Evolutionary conservation across 2,329 filamentous ascomycete genomes (phyloP).

Genomic region (Colletotrichum sp.): DNA sequence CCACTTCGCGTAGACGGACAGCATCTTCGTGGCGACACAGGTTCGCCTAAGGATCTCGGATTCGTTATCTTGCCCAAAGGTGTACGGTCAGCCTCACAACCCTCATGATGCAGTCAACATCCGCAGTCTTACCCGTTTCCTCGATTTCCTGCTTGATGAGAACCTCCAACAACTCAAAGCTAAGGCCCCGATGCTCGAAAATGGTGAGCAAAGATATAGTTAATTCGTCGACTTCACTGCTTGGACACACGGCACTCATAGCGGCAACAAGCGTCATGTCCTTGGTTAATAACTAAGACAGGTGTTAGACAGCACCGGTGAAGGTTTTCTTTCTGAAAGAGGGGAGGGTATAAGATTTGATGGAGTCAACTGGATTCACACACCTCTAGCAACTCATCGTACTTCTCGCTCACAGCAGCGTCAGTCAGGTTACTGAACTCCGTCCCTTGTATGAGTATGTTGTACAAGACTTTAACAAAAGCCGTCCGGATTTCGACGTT

Average conservation of each 20-base stretch:
- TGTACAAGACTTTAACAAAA: constrained; percentile 73
- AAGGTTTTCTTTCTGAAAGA: background rate
- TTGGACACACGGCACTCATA: constrained; percentile 70
- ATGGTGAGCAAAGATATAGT: constrained; percentile 71
- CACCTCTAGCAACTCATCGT: constrained; percentile 68
- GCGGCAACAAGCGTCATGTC: constrained; percentile 68
- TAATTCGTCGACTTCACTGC: constrained; percentile 71
- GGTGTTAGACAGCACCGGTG: background rate
- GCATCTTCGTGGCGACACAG: constrained; percentile 75
- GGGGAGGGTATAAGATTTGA: background rate
- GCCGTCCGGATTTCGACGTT: constrained; percentile 73
- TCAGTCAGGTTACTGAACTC: constrained; percentile 74
- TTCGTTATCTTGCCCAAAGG: constrained; percentile 60
- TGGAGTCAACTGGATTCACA: background rate
- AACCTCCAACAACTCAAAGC: constrained; percentile 68
- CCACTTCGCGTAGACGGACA: constrained; percentile 75
- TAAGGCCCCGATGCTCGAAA: constrained; percentile 70
- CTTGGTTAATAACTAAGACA: constrained; percentile 59
- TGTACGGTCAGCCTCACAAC: background rate
- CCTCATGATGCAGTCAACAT: background rate
- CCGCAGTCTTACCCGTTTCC: constrained; percentile 56
- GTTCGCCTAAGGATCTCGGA: constrained; percentile 71
- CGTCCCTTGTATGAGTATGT: constrained; percentile 73
- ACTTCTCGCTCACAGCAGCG: constrained; percentile 71
- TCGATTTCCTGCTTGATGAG: constrained; percentile 73